Conservation (phyloP, 768 basidiomycete species). For the Boletus vinaceobasis region DNA sequence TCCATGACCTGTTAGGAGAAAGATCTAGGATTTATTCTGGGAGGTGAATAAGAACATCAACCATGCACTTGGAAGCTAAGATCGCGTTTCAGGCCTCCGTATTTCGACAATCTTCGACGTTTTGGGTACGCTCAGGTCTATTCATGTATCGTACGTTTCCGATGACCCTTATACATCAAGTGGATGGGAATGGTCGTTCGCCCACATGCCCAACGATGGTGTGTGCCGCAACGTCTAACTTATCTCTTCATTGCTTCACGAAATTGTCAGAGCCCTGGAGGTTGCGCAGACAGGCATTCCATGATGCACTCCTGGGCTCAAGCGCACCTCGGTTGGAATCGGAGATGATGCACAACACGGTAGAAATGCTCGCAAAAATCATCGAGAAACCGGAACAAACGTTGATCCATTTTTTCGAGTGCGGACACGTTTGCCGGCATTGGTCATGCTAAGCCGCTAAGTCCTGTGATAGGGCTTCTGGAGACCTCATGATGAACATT, state of each 20-base stretch:
- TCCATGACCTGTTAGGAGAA: slow-evolving; percentile 4
- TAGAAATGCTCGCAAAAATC: slow-evolving; percentile 3
- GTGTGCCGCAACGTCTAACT: neutral
- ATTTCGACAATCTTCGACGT: slow-evolving; percentile 1
- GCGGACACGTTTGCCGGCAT: no score
- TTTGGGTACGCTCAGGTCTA: neutral
- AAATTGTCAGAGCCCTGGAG: neutral
- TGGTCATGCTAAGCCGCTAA: neutral
- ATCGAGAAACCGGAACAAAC: slow-evolving; percentile 1
- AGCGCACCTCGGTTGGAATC: neutral
- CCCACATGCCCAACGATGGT: slow-evolving; percentile 7
- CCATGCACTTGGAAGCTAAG: neutral
- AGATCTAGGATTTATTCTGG: slow-evolving; percentile 5
- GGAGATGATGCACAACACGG: slow-evolving; percentile 3
- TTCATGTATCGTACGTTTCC: neutral
- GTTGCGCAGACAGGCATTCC: slow-evolving; percentile 2
- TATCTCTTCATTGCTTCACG: neutral
- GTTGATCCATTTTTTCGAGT: slow-evolving; percentile 3
- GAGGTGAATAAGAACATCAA: neutral
- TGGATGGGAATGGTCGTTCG: slow-evolving; percentile 6
- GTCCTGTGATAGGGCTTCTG: neutral
- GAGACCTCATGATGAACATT: slow-evolving; percentile 6
- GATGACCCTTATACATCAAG: neutral
- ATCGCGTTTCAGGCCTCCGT: neutral
- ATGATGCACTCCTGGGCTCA: neutral